phyloP scores from a whole-genome alignment of 495 filamentous ascomycete species.

The Xylaria cubensis region DNA sequence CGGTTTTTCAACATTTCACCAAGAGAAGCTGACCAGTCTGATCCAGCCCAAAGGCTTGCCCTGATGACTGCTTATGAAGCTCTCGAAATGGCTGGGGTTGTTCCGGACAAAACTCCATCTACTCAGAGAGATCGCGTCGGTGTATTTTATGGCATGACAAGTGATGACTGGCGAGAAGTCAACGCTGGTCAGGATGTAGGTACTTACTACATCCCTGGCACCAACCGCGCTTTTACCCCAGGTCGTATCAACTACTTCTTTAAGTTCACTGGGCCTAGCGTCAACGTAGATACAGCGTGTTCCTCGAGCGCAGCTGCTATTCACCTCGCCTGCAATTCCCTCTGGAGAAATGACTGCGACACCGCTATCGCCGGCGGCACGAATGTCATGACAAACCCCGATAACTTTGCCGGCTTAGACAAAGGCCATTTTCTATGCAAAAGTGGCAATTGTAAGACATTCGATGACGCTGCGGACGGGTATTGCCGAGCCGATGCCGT shows the following conservation, averaged over 20 bases:
- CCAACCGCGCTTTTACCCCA: conserved; percentile 74
- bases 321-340: conserved; percentile 56
- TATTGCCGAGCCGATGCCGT: conserved; percentile 62
- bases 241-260: conserved; percentile 54
- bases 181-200: conserved; percentile 78
- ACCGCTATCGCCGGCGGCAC: conserved; percentile 65
- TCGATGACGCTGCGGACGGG: conserved; percentile 52
- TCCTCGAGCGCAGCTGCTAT: conserved; percentile 50
- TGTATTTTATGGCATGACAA: conserved; percentile 84
- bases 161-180: conserved; percentile 80
- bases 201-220: conserved; percentile 83
- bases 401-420: conserved; percentile 67
- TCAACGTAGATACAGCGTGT: conserved; percentile 54
- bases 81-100: conserved; percentile 80
- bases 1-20: conserved; percentile 88
- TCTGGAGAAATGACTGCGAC: conserved; percentile 77
- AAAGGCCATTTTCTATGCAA: conserved; percentile 44
- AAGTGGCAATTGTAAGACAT: conserved; percentile 36
- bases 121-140: conserved; percentile 69
- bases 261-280: conserved; percentile 48
- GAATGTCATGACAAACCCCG: conserved; percentile 68
- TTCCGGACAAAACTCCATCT: conserved; percentile 70
- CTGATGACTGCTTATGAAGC: conserved; percentile 83
- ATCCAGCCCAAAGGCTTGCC: conserved; percentile 78
- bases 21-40: conserved; percentile 77